phyloP scores from a whole-genome alignment of 208 protist species.

The Sergeia podlipaevii region DNA sequence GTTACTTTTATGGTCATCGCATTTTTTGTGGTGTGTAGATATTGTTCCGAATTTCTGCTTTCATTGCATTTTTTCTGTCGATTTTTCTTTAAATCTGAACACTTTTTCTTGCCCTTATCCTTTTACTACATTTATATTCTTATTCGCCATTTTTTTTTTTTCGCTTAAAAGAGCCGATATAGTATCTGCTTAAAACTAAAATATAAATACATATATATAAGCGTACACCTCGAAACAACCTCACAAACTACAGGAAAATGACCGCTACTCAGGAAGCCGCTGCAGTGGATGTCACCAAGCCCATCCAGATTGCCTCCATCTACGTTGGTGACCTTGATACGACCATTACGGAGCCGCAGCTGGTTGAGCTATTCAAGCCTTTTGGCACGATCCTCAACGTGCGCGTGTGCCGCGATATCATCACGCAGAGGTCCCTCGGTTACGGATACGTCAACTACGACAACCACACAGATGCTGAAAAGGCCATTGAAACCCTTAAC shows the following conservation, averaged over 20 bases:
- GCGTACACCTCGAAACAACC: slow-evolving; percentile 4
- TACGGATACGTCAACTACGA: slow-evolving; percentile 99
- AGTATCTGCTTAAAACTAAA: no score
- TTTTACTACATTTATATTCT: no score
- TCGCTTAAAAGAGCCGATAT: no score
- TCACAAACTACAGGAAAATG: no score
- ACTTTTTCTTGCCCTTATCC: no score
- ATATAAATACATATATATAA: not conserved
- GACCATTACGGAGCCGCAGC: slow-evolving; percentile 85
- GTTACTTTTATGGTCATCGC: no score
- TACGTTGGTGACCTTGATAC: slow-evolving; percentile 98
- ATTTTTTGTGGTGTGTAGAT: no score
- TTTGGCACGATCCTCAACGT: slow-evolving; percentile 98
- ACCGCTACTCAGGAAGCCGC: slow-evolving; percentile 14
- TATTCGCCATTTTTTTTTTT: no score
- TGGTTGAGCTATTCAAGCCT: slow-evolving; percentile 98
- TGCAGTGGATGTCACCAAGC: slow-evolving; percentile 23
- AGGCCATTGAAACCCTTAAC: slow-evolving; percentile 98
- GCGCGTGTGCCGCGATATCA: slow-evolving; percentile 97
- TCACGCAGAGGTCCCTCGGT: slow-evolving; percentile 96
- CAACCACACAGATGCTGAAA: slow-evolving; percentile 93
- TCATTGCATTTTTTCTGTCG: no score
- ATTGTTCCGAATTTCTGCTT: no score
- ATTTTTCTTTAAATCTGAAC: no score
- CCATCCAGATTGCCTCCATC: slow-evolving; percentile 94